phyloP scores from a whole-genome alignment of 495 filamentous ascomycete genomes.

The Parathielavia appendiculata region DNA sequence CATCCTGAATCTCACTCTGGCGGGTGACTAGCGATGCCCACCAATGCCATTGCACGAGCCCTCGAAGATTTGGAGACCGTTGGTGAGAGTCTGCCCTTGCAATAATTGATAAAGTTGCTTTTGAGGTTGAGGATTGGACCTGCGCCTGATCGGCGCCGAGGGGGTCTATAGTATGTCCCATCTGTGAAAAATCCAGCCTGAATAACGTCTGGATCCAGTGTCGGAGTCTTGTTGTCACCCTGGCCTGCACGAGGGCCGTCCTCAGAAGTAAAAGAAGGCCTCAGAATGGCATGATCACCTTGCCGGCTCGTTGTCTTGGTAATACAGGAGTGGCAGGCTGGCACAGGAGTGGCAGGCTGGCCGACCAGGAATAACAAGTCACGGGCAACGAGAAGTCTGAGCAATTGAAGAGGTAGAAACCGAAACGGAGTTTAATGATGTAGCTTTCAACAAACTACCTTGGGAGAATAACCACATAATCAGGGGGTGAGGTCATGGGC shows the following conservation, averaged over 20 bases:
- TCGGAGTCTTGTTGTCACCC: conserved; percentile 15
- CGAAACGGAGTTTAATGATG: too few relatives aligned
- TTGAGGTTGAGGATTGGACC: conserved; percentile 34
- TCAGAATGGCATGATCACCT: conserved; percentile 17
- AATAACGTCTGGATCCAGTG: conserved; percentile 22
- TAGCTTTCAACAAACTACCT: too few relatives aligned
- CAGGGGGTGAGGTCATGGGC: background rate
- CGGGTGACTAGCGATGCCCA: conserved; percentile 29
- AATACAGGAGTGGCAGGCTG: too few relatives aligned
- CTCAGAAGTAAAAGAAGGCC: conserved; percentile 19
- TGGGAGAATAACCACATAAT: too few relatives aligned
- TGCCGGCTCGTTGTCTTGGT: too few relatives aligned
- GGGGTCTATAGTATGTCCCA: conserved; percentile 19
- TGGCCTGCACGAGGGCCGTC: conserved; percentile 21
- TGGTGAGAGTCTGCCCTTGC: conserved; percentile 49
- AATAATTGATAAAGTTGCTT: conserved; percentile 52
- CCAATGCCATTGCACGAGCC: conserved; percentile 53
- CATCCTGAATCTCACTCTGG: background rate
- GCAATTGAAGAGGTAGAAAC: too few relatives aligned
- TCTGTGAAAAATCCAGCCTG: conserved; percentile 27
- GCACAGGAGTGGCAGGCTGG: too few relatives aligned
- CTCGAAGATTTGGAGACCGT: conserved; percentile 45
- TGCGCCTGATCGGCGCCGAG: conserved; percentile 26
- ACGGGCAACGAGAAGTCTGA: background rate
- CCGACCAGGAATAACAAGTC: background rate